Evolutionary conservation across 1,139 yeast genomes (phyloP), one percentile per base, ranked within the genome.

Genomic region (Komagataea norvegica): DNA sequence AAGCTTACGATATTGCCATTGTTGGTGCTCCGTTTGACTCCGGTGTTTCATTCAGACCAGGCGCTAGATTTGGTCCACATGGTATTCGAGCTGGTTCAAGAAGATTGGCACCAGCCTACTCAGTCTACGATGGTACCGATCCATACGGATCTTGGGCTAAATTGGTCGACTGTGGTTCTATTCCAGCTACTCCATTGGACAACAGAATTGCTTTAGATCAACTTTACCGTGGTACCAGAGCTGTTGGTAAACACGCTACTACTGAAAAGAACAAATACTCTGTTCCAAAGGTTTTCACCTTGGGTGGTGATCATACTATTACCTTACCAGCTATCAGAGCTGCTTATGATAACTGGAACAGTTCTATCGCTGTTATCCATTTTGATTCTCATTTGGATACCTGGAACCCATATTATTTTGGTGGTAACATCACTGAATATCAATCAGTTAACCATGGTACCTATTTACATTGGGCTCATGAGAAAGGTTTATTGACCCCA

Each of bases 21-120:
- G 67, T 75, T 40, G 82, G 82, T 4, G 76, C 74, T 9, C 80
- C 81, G 5, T 76, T 75, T 46, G 82, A 76, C 47, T 72, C 79
- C 1, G 80, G 79, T 11, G 70, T 69, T 2, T 68, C 79, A 3
- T 76, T 72, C 49, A 60, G 81, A 43, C 76, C 81, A 1, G 81
- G 82, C n/a, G 76, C 82, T 13, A 57, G 82, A 40, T 76, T 76
- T 60, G 82, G 80, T 3, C 81, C 82, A 6, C 58, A 74, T 40
- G 77, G 79, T 17, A 73, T 76, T 29, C 58, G 82, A 47, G 62
- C 70, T 20, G 80, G 79, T 4, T 71, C 79, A 5, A 76, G 74
- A 52, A 64, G 81, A 56, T 67, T 67, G 46, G 76, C 74, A 42
- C 72, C 69, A 34, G 57, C 62, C 2, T 52, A 52, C 41, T 43